Base-by-base conservation (phyloP, 23 red algal species). In the Cyanidium caldarium region DNA sequence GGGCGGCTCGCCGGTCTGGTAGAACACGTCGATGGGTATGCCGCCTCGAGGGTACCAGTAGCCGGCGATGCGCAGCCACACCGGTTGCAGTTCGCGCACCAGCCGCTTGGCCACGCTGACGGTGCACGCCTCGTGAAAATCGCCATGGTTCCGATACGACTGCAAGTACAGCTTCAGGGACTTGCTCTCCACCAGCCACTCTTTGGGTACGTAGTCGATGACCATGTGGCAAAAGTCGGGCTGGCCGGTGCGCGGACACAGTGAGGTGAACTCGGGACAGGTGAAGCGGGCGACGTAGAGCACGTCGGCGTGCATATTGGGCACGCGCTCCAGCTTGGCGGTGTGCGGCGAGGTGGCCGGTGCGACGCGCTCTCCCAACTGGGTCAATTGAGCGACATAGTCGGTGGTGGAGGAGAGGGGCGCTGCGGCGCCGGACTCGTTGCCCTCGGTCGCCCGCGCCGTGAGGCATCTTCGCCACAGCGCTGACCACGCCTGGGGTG, bases 21-120 rank as follows among this genome's bases (percentile, higher is more conserved):
- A 96, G 66, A 96, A 96, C 13, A 96, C 91, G 68, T 96, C 91
- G 69, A 96, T 96, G 41, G 91, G 91, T 28, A 96, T 96, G 56
- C 91, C 91, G 34, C 91, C 91, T 40, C 91, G 82, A 26, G 91
- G 91, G 58, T 88, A 96, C 91, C 91, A 96, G 69, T 88, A 96
- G 17, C 77, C 89, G 29, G 82, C 91, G 57, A 96, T 81, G 57
- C 91, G 81, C 68, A 88, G 73, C 91, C 91, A 96, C 15, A 44
- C 34, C 37, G 91, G 91, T 2, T 85, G 38, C 20, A 88, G 33
- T 38, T 37, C 42, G 31, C 77, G 35, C 17, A 73, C 74, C 37
- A 96, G 61, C 23, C 42, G 43, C 23, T 33, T 45, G 29, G 67
- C 91, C 34, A 96, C 81, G 34, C 45, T 37, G 39, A 96, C 77